phyloP scores from a whole-genome alignment of 1,284 basidiomycete species.

The Ceratobasidium theobromae region DNA sequence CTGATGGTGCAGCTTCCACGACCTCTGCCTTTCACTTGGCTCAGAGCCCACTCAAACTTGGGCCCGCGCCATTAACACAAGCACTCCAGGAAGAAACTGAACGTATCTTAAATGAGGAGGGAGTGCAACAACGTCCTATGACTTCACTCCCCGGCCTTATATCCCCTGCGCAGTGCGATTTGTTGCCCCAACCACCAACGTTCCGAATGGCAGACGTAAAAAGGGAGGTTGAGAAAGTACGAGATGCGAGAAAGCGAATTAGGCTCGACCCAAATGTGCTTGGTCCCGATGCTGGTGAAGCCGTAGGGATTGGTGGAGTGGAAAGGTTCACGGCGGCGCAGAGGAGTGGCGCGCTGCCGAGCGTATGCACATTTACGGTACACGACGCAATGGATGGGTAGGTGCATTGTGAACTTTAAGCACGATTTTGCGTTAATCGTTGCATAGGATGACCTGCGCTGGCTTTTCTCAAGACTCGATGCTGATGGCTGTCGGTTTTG shows the following conservation, averaged over 20 bases:
- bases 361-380: constrained; percentile 89
- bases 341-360: constrained; percentile 71
- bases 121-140: constrained; percentile 39
- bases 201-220: constrained; percentile 90
- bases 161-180: constrained; percentile 68
- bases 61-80: constrained; percentile 73
- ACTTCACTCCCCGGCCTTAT: constrained; percentile 33
- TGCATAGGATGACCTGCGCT: constrained; percentile 74
- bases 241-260: constrained; percentile 89
- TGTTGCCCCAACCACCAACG: constrained; percentile 74
- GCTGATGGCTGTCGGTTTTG: constrained; percentile 94
- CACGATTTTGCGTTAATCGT: neutral
- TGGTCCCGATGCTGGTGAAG: constrained; percentile 29
- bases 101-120: constrained; percentile 53
- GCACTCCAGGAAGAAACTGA: constrained; percentile 79
- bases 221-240: constrained; percentile 86
- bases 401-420: constrained; percentile 44
- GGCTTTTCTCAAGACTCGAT: constrained; percentile 91
- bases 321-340: constrained; percentile 56
- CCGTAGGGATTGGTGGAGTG: constrained; percentile 11
- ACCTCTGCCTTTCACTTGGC: constrained; percentile 73
- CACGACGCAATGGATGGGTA: constrained; percentile 91
- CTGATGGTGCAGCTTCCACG: constrained; percentile 46
- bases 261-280: constrained; percentile 74
- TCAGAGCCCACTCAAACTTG: constrained; percentile 79